These are phyloP conservation scores for Entonaema liquescens DNA, from an alignment of 495 filamentous ascomycete species.

Conservation along the genomic window DNA sequence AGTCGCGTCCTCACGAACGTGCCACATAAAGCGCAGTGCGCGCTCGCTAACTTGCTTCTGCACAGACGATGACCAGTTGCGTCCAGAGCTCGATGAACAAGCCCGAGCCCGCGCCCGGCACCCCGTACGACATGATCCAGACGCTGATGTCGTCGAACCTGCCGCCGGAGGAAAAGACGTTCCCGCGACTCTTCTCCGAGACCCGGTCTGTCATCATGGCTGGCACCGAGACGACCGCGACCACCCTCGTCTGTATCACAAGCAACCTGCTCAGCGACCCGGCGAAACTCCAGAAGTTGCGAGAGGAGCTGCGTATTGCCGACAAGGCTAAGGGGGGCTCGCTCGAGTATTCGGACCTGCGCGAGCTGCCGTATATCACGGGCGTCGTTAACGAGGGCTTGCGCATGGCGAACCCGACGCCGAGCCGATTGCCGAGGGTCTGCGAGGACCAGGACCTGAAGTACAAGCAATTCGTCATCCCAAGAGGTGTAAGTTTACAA, in stretches of 20 bases:
- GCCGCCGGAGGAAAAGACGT: constrained; percentile 49
- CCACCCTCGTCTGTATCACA: constrained; percentile 43
- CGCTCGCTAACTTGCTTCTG: neutral
- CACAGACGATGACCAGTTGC: constrained; percentile 33
- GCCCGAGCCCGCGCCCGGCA: constrained; percentile 24
- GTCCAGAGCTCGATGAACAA: constrained; percentile 36
- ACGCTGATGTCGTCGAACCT: constrained; percentile 50
- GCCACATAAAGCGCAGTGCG: neutral
- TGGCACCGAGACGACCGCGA: constrained; percentile 52
- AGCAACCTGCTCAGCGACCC: constrained; percentile 45
- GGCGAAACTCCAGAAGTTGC: constrained; percentile 39
- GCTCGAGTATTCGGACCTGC: constrained; percentile 38
- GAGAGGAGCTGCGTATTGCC: constrained; percentile 42
- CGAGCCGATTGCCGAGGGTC: constrained; percentile 51
- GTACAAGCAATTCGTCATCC: constrained; percentile 48
- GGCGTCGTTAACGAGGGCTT: constrained; percentile 54
- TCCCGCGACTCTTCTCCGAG: constrained; percentile 46
- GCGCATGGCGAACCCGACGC: constrained; percentile 55
- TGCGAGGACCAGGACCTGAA: constrained; percentile 52
- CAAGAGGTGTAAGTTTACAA: constrained; percentile 35
- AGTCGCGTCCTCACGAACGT: neutral
- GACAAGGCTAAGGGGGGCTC: constrained; percentile 22
- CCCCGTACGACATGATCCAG: constrained; percentile 35
- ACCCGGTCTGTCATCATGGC: constrained; percentile 49
- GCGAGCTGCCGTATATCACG: constrained; percentile 51